Conservation (phyloP, 2,329 filamentous ascomycete genomes). For the Ophiostoma perfectum region DNA sequence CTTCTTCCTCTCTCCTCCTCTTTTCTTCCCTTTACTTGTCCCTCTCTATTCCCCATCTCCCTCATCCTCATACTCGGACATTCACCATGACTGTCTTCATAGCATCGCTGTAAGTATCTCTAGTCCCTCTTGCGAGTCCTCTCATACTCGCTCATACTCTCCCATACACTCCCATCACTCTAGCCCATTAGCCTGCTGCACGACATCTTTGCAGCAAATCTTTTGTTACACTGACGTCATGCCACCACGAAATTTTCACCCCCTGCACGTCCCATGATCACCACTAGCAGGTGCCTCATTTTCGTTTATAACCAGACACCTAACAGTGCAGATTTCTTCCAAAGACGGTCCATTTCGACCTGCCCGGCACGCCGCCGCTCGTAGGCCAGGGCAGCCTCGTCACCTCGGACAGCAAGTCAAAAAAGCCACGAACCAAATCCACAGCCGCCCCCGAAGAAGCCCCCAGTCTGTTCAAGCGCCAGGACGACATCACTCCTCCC, state of each 20-base stretch:
- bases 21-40: neutral
- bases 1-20: neutral
- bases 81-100: constrained; percentile 39
- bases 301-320: no score
- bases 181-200: neutral
- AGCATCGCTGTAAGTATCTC: constrained; percentile 37
- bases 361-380: constrained; percentile 48
- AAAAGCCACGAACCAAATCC: constrained; percentile 25
- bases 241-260: constrained; percentile 20
- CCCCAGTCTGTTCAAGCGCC: constrained; percentile 50
- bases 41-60: neutral
- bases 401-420: constrained; percentile 27
- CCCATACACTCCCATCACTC: neutral
- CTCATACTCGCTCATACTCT: neutral
- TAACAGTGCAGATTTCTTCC: constrained; percentile 66
- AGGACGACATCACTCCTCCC: constrained; percentile 48
- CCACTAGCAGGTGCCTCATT: neutral
- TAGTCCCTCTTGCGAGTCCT: neutral
- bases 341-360: constrained; percentile 83
- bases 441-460: constrained; percentile 33
- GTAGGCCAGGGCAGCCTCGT: constrained; percentile 27
- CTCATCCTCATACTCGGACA: neutral
- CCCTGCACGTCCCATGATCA: neutral
- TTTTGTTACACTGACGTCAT: constrained; percentile 25
- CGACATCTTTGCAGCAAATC: constrained; percentile 3